Percentiles rank a stretch among this genome's conserved stretches.
Conservation (phyloP, 192 early-diverging fungal species). For the Chytriomyces sp. region DNA sequence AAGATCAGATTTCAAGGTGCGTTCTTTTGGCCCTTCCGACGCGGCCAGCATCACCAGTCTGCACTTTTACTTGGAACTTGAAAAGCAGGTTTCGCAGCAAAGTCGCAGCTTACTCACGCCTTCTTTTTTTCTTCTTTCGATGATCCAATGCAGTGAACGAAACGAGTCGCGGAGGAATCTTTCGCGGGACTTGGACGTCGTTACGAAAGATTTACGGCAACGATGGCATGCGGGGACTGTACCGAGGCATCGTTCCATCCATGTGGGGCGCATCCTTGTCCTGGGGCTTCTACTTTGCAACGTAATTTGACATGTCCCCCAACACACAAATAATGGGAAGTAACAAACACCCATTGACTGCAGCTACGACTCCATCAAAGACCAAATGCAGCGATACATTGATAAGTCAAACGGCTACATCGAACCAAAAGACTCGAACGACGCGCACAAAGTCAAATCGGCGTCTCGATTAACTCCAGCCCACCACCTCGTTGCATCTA, state of each 20-base stretch:
- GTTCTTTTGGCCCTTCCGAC: not conserved
- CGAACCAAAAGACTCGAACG: not conserved
- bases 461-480: constrained; percentile 58
- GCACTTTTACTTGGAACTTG: not conserved
- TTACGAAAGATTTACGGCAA: constrained; percentile 10
- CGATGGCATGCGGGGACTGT: constrained; percentile 74
- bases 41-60: not conserved
- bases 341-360: not conserved
- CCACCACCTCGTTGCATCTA: constrained; percentile 83
- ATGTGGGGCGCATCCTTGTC: constrained; percentile 86
- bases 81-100: too few species aligned
- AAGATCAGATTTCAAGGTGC: constrained; percentile 65
- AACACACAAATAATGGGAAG: not conserved
- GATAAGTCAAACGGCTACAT: constrained; percentile 6
- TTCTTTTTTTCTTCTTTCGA: too few species aligned
- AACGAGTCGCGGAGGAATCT: constrained; percentile 32
- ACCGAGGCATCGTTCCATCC: constrained; percentile 86
- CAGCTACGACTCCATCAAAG: constrained; percentile 69
- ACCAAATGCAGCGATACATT: constrained; percentile 50
- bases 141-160: constrained; percentile 32
- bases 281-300: constrained; percentile 97
- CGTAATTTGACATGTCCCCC: constrained; percentile 57
- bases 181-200: constrained; percentile 61
- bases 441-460: not conserved
- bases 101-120: too few species aligned